These are phyloP conservation scores for Piper betle DNA, from an alignment of 164 flowering plant species.

Conservation along the genomic window DNA sequence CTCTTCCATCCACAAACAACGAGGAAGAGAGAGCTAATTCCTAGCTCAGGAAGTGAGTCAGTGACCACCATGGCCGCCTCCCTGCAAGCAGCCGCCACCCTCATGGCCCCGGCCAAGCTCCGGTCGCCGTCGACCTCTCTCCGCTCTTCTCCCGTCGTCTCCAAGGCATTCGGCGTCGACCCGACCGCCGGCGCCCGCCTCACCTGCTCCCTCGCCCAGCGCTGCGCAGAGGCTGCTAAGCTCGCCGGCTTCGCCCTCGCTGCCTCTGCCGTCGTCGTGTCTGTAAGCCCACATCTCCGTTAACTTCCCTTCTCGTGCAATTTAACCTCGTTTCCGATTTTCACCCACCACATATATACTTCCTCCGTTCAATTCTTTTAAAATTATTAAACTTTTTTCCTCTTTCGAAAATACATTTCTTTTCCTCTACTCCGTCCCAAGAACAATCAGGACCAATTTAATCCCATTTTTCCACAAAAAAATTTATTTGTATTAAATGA, in stretches of 20 bases:
- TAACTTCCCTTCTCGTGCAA: background rate
- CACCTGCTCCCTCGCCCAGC: conserved; percentile 65
- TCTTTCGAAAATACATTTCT: too few species aligned
- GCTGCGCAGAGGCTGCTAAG: conserved; percentile 66
- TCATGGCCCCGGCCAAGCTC: conserved; percentile 66
- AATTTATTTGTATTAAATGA: too few species aligned
- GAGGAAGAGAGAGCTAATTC: background rate
- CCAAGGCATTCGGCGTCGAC: conserved; percentile 60
- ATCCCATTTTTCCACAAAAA: too few species aligned
- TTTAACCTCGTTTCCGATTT: too few species aligned
- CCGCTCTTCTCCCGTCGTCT: conserved; percentile 37
- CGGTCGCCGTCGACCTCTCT: conserved; percentile 28
- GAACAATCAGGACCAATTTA: too few species aligned
- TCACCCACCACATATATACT: too few species aligned
- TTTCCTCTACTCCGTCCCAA: too few species aligned
- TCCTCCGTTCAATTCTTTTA: too few species aligned
- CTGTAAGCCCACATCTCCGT: conserved; percentile 32
- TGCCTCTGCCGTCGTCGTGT: conserved; percentile 74
- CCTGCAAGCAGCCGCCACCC: conserved; percentile 79
- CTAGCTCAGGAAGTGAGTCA: too few species aligned
- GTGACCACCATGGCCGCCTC: conserved; percentile 58
- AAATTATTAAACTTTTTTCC: too few species aligned
- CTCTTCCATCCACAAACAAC: conserved; percentile 1
- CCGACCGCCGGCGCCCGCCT: conserved; percentile 26
- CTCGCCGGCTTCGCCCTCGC: conserved; percentile 89